Base-by-base conservation (phyloP, 2,329 filamentous ascomycete species). In the Microthyrium microscopicum region DNA sequence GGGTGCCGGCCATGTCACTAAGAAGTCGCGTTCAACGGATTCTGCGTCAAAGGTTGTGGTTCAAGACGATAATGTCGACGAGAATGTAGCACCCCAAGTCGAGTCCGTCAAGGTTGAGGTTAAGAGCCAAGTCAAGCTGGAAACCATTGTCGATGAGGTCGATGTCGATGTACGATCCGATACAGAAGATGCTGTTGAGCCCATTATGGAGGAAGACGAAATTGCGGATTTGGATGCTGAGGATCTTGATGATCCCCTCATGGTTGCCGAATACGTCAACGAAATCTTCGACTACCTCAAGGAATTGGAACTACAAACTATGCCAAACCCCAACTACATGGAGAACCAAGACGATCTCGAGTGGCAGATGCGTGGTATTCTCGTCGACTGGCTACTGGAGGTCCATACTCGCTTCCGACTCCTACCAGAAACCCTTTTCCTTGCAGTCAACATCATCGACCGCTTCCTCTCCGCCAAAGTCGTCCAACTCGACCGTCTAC, bases 321-420 rank as follows among this genome's bases (percentile, higher is more conserved):
- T 85, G 50, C 84, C 87, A 45, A 94, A 95, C 58, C 77, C 84
- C 13, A 64, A 89, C 41, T 98, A 98, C 64, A 98, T 98, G 75
- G 71, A 79, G 32, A 81, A 87, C 57, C 89, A 98, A 53, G 79
- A 81, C 42, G 84, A 94, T 46, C 67, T 98, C 9, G 87, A 94
- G 56, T 98, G 89, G 89, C 93, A 93, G 69, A 94, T 92, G 62
- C 82, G 89, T 46, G 87, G 85, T 42, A 94, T 98, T 44, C 71
- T 98, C 35, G 75, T 95, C 44, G 89, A 98, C 61, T 98, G 89
- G 89, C 69, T 98, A 43, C 85, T 98, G 41, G 89, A 98, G 56
- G 89, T 98, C 29, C 89, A 98, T 63, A 93, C 83, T 16, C 81
- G 87, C 37, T 98, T 95, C 66, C 80, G 89, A 45, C 73, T 98